Base-by-base conservation (phyloP, 2,329 filamentous ascomycete genomes). In the Camptophora hylomeconis region DNA sequence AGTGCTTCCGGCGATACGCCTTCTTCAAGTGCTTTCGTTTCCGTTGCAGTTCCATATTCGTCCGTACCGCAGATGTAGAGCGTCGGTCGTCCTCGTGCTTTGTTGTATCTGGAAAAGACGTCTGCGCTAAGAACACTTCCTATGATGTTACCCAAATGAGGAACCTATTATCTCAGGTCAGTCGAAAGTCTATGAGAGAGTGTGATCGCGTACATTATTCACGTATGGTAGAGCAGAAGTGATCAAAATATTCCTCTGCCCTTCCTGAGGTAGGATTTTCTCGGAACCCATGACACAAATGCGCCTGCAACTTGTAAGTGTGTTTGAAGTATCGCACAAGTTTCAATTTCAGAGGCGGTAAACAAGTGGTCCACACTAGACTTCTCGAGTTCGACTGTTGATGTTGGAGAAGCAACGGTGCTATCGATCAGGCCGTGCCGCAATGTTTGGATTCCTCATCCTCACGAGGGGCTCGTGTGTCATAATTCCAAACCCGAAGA, bases 21-120 rank as follows among this genome's bases (percentile, higher is more conserved):
- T 52, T 89, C 83, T 53, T 92, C 83, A 21, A 94, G 72, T 4
- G 87, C 87, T 61, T 92, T 93, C 15, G 87, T 93, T 58, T 94
- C 87, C 17, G 86, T 93, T 13, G 87, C 86, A 8, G 87, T 95
- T 33, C 87, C 87, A 55, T 94, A 95, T 58, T 95, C 82, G 60
- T 94, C 87, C 28, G 75, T 81, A 33, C 84, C 84, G 56, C 86
- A 92, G 43, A 93, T 67, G 54, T 75, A 93, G 28, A 93, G 68
- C 2, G 83, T 92, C 42, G 74, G 80, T 48, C 77, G 69, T 32
- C 77, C 80, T 47, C 82, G 72, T 23, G 80, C 75, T 55, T 82
- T 82, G 60, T 77, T 80, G 58, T 79, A 92, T 27, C 39, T 52
- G 22, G 79, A 68, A 52, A 79, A 94, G 39, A 92, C 81, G 51